Percentiles rank a stretch among this genome's conserved stretches.
Evolutionary conservation across 2,329 filamentous ascomycete species (phyloP).

Genomic region (Corniculantispora saksenae): DNA sequence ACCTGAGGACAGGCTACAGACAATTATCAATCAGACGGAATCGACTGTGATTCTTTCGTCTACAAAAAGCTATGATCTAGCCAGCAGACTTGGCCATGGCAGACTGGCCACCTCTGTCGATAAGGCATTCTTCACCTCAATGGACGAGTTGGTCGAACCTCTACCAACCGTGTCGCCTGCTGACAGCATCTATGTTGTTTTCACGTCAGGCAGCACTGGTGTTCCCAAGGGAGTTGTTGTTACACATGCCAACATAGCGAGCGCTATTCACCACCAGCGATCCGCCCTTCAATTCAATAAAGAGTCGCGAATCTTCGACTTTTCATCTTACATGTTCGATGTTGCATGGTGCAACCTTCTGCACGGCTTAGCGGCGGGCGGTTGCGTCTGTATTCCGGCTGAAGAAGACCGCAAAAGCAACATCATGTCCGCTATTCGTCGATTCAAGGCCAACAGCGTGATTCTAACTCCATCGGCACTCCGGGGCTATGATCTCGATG

Average conservation of each 20-base stretch:
- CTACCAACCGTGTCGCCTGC: not conserved
- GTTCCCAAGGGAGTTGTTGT: not conserved
- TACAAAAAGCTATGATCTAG: too few species aligned
- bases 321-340: not conserved
- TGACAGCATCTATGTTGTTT: not conserved
- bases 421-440: conserved; percentile 15
- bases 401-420: conserved; percentile 14
- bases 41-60: conserved; percentile 14
- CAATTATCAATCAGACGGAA: conserved; percentile 2
- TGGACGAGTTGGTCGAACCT: not conserved
- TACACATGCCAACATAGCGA: not conserved
- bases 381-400: conserved; percentile 16
- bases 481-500: not conserved
- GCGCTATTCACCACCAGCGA: not conserved
- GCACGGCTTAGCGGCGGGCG: not conserved
- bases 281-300: not conserved
- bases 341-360: not conserved
- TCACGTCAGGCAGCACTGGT: conserved; percentile 4
- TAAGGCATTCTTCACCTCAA: not conserved
- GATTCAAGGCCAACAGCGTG: conserved; percentile 12
- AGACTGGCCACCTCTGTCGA: too few species aligned
- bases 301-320: not conserved
- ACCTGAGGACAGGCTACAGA: conserved; percentile 8
- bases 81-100: conserved; percentile 6
- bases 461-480: not conserved